Percentiles rank a stretch among this genome's conserved stretches.
Conservation (phyloP, 2,329 filamentous ascomycete genomes). For the Phyllosticta citrichinensis region DNA sequence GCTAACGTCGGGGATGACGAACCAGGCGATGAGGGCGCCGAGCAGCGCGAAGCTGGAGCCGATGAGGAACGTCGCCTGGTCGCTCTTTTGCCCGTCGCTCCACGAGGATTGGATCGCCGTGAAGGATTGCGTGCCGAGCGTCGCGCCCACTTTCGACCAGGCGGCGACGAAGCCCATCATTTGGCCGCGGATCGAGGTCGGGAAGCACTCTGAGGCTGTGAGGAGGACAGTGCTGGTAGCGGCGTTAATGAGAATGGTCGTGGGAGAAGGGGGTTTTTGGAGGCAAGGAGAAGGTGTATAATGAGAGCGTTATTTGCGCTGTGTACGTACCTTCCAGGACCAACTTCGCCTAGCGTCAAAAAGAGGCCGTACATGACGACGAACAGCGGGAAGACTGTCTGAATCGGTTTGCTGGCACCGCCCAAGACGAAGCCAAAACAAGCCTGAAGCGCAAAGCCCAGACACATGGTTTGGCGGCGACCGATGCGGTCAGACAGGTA, state of each 20-base stretch:
- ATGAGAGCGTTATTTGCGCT: too few species aligned
- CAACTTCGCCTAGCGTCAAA: constrained; percentile 19
- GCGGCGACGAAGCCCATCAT: constrained; percentile 19
- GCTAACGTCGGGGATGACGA: constrained; percentile 21
- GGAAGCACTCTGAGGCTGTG: constrained; percentile 18
- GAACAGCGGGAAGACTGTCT: constrained; percentile 21
- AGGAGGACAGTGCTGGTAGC: constrained; percentile 14
- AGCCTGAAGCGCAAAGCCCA: constrained; percentile 19
- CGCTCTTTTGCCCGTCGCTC: constrained; percentile 17
- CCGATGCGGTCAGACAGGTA: constrained; percentile 20
- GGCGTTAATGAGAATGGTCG: neutral
- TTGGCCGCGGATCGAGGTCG: constrained; percentile 19
- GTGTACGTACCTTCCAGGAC: constrained; percentile 15
- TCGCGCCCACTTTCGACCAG: constrained; percentile 19
- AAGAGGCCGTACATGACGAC: constrained; percentile 21
- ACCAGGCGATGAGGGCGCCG: constrained; percentile 18
- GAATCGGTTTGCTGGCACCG: constrained; percentile 19
- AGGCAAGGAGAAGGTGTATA: neutral
- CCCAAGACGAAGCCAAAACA: constrained; percentile 19
- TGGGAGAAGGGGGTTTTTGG: neutral
- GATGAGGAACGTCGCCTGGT: constrained; percentile 19
- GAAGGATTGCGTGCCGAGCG: constrained; percentile 20
- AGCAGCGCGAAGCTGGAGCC: constrained; percentile 19
- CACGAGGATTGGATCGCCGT: constrained; percentile 20
- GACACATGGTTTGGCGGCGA: constrained; percentile 17